Evolutionary conservation across 75 land plant genomes (phyloP).

Genomic region (Pinus tabuliformis): DNA sequence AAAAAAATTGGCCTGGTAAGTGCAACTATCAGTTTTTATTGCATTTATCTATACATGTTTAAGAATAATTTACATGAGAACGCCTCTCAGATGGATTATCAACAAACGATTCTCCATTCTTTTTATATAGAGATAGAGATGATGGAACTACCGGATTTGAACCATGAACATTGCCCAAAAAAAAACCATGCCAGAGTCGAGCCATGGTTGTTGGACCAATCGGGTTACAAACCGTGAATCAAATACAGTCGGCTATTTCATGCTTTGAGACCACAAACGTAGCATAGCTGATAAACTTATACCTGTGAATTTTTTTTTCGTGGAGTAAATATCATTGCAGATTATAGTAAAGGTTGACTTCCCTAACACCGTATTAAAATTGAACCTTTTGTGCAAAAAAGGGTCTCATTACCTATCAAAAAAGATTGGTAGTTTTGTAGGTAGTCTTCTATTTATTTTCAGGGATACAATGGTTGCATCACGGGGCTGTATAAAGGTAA

Average conservation of each 20-base stretch:
- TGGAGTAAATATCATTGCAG: conserved; percentile 6
- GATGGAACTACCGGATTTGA: too few relatives aligned
- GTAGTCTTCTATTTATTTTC: conserved; percentile 10
- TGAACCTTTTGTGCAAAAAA: conserved; percentile 5
- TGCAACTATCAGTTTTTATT: too few relatives aligned
- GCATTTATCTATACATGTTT: too few relatives aligned
- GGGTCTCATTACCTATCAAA: neutral
- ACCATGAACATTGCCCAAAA: too few relatives aligned
- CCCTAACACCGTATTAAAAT: conserved; percentile 1
- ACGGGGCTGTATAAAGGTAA: conserved; percentile 9
- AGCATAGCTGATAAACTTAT: neutral
- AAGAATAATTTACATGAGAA: too few relatives aligned
- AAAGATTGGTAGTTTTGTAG: neutral
- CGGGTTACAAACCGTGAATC: too few relatives aligned
- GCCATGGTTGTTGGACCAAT: too few relatives aligned
- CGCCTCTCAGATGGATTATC: too few relatives aligned
- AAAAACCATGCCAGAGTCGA: too few relatives aligned
- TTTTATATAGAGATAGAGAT: too few relatives aligned
- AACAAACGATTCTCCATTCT: too few relatives aligned
- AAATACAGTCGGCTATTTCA: neutral
- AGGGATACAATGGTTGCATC: conserved; percentile 1
- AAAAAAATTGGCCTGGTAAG: too few relatives aligned
- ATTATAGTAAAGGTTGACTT: conserved; percentile 10
- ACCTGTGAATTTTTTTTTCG: neutral
- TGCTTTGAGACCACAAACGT: neutral